Percentiles rank a stretch among this genome's conserved stretches.
Evolutionary conservation across 2,329 filamentous ascomycete genomes (phyloP).

Genomic region (Colletotrichum viniferum): DNA sequence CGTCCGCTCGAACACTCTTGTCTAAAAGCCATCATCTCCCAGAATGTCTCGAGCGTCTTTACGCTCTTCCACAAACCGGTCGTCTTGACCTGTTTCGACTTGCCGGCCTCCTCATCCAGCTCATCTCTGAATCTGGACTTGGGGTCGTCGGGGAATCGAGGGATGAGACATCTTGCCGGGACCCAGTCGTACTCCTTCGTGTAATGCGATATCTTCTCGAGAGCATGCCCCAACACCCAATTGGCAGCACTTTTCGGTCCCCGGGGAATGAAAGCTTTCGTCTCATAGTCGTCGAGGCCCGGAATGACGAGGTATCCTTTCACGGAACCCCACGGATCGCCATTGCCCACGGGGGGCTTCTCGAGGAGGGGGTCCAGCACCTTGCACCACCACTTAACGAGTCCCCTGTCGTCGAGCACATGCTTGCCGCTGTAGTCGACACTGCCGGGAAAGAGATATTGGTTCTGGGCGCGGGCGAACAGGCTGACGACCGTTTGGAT

Average conservation of each 20-base stretch:
- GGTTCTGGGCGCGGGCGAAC: slow-evolving; percentile 89
- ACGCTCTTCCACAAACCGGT: slow-evolving; percentile 82
- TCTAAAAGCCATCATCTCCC: slow-evolving; percentile 97
- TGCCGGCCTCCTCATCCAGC: slow-evolving; percentile 80
- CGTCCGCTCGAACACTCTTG: slow-evolving; percentile 95
- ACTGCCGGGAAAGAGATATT: slow-evolving; percentile 95
- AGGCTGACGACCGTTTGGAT: slow-evolving; percentile 81
- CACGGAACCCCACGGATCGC: slow-evolving; percentile 46
- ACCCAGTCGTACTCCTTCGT: slow-evolving; percentile 62
- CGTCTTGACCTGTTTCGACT: slow-evolving; percentile 56
- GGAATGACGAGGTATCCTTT: slow-evolving; percentile 87
- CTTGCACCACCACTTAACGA: slow-evolving; percentile 96
- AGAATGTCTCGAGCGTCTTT: slow-evolving; percentile 86
- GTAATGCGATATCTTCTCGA: slow-evolving; percentile 69
- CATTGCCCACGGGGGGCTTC: slow-evolving; percentile 39
- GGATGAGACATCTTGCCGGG: slow-evolving; percentile 83
- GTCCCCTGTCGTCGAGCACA: slow-evolving; percentile 84
- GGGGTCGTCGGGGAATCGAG: slow-evolving; percentile 92
- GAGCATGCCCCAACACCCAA: slow-evolving; percentile 75
- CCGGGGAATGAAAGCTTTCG: slow-evolving; percentile 76
- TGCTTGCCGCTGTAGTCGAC: slow-evolving; percentile 86
- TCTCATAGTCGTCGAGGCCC: slow-evolving; percentile 82
- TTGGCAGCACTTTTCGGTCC: slow-evolving; percentile 52
- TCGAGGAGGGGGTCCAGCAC: slow-evolving; percentile 79
- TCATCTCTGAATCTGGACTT: slow-evolving; percentile 90